Evolutionary conservation across 129 eudicot species (phyloP).

Genomic region (Silybum marianum): DNA sequence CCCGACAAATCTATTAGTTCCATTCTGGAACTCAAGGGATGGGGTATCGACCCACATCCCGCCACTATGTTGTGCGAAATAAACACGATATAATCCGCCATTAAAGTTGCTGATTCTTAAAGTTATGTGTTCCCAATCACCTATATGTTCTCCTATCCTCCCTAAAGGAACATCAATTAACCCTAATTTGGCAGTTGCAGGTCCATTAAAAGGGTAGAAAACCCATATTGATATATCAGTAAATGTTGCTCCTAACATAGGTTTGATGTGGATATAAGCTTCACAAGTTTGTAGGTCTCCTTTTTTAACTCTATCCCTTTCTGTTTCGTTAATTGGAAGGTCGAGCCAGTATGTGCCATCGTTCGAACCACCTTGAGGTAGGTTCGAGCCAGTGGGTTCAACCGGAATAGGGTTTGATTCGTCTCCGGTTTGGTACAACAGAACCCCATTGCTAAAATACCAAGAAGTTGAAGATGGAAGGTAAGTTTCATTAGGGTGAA

Average conservation of each 20-base stretch:
- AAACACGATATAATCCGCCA: slow-evolving; percentile 42
- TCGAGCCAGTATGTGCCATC: slow-evolving; percentile 54
- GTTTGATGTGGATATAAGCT: slow-evolving; percentile 49
- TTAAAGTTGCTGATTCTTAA: slow-evolving; percentile 49
- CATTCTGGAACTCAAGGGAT: slow-evolving; percentile 25
- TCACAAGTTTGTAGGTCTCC: slow-evolving; percentile 42
- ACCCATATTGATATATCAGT: slow-evolving; percentile 47
- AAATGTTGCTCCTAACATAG: slow-evolving; percentile 55
- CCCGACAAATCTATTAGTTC: slow-evolving; percentile 31
- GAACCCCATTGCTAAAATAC: slow-evolving; percentile 47
- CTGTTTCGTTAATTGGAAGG: slow-evolving; percentile 37
- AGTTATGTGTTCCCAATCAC: slow-evolving; percentile 55
- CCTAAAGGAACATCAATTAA: slow-evolving; percentile 45
- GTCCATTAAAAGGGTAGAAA: slow-evolving; percentile 51
- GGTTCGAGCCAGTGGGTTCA: slow-evolving; percentile 35
- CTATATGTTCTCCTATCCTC: slow-evolving; percentile 49
- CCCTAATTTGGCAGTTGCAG: slow-evolving; percentile 48
- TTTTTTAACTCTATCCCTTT: slow-evolving; percentile 37
- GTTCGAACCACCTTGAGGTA: slow-evolving; percentile 53
- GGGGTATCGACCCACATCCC: slow-evolving; percentile 52
- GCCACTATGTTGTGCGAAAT: slow-evolving; percentile 51
- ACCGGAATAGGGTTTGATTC: slow-evolving; percentile 40
- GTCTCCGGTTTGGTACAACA: slow-evolving; percentile 33
- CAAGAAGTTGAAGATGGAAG: slow-evolving; percentile 46
- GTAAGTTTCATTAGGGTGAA: slow-evolving; percentile 51